phyloP scores from a whole-genome alignment of 2,329 filamentous ascomycete genomes.

The Truncatella angustata region DNA sequence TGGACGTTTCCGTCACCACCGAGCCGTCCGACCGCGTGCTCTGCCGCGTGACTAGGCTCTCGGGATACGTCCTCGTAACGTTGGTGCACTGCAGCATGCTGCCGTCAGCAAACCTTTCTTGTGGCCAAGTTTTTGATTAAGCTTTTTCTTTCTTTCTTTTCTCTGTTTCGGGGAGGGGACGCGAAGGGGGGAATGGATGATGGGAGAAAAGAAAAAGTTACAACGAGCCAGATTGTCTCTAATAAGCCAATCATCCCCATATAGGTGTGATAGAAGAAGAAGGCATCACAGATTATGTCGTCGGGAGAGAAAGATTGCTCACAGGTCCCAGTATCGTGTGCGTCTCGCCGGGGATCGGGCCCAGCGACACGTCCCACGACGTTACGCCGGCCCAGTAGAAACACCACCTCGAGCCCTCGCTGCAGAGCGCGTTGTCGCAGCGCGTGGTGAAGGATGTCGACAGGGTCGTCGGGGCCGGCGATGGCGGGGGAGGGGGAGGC shows the following conservation, averaged over 20 bases:
- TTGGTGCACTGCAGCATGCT: constrained; percentile 4
- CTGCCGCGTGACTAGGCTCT: neutral
- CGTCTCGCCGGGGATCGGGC: constrained; percentile 36
- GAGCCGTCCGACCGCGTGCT: neutral
- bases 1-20: neutral
- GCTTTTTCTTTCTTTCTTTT: too few species aligned
- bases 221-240: too few species aligned
- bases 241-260: too few species aligned
- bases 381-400: constrained; percentile 38
- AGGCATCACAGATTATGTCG: too few species aligned
- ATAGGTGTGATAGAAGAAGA: too few species aligned
- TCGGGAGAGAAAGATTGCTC: too few species aligned
- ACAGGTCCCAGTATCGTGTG: constrained; percentile 9
- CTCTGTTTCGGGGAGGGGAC: too few species aligned
- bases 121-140: too few species aligned
- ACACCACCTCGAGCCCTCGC: constrained; percentile 33
- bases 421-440: constrained; percentile 36
- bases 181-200: too few species aligned
- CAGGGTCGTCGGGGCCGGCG: neutral
- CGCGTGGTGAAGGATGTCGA: constrained; percentile 15
- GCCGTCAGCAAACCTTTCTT: too few species aligned
- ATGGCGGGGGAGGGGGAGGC: neutral
- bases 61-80: neutral
- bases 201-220: too few species aligned
- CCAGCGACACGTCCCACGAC: constrained; percentile 29